Evolutionary conservation across 192 early-diverging fungal species (phyloP), one percentile per base, ranked within the genome.

Genomic region (Coemansia sp.): DNA sequence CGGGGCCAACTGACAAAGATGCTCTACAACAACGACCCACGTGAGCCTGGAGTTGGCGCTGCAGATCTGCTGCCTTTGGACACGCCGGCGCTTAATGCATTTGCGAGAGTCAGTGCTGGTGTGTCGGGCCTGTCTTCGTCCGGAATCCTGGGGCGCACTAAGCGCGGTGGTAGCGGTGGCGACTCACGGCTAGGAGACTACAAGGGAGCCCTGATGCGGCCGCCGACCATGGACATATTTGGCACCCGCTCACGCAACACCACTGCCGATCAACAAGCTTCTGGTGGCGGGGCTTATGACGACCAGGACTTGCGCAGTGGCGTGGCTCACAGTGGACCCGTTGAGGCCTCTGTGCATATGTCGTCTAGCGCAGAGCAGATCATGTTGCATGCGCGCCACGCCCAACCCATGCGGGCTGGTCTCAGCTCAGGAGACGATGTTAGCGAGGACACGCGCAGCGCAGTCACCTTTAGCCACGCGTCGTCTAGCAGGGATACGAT

Each of bases 1-100:
- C 26, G 62, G 32, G 76, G 80, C 40, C 80, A 82, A 59, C 69
- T 82, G 26, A 57, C 80, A 5, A 69, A 64, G 13, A 82, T 82
- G 55, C 72, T 82, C 3, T 66, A 71, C 44, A 71, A 71, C 44
- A 71, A 59, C 17, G 76, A 78, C 35, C 42, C 63, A 21, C 62
- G 53, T 17, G 67, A 52, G 7, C 42, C 55, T 28, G 40, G 42
- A 1, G 49, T 32, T 33, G 53, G 59, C 37, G 32, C 37, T 10
- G 10, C 35, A 5, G 37, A 42, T 19, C 59, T 39, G 35, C 37
- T 21, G n/a, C 3, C 33, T 23, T 61, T 40, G 59, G 37, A 39
- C 6, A 39, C 59, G 7, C 37, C n/a, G 2, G 9, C 59, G 4
- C 59, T 19, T 11, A 14, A 19, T 19, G 37, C 37, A 17, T 58